Base-by-base conservation (phyloP, 768 basidiomycete species). In the Tricholoma bakamatsutake region DNA sequence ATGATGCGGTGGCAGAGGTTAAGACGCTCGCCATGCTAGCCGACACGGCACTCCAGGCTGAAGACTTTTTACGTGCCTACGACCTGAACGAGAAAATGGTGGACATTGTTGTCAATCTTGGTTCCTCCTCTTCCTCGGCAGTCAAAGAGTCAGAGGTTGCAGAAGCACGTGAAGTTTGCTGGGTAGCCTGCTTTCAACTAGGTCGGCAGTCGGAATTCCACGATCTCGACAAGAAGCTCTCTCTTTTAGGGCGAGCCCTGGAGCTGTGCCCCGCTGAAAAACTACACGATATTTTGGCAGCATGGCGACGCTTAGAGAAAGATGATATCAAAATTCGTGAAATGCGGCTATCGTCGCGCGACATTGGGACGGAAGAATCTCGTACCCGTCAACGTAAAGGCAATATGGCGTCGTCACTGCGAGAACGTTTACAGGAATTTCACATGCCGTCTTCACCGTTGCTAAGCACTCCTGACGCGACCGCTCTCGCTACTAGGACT, bases 21-120 rank as follows among this genome's bases (percentile, higher is more conserved):
- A 88, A 91, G 64, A 80, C 85, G 1, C 77, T 93, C 43, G 90
- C 92, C 43, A 98, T 98, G 96, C 78, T 98, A 21, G 85, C 87
- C 9, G 91, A 93, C 57, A 85, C 92, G 2, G 93, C 94, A 0
- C 76, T 94, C 10, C 87, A 89, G 61, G 80, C 80, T 0, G 89
- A 88, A 63, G 94, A 98, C 64, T 95, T 88, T 57, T 63, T 70
- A 1, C 78, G 80, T 15, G 93, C 93, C 0, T 86, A 82, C 61
- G 86, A 87, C 56, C 82, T 82, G 43, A 84, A 79, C 64, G 78
- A 87, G 59, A 74, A 76, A 39, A 93, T 95, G 85, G 80, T 91
- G 15, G 73, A 80, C 48, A 77, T 71, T 18, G 83, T 89, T 37
- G 66, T 75, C n/a, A 66, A 72, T 13, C 68, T 92, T 47, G 75